Percentiles rank a stretch among this genome's conserved stretches.
phyloP scores from a whole-genome alignment of 306 rosid genomes.

The Lagenaria siceraria region DNA sequence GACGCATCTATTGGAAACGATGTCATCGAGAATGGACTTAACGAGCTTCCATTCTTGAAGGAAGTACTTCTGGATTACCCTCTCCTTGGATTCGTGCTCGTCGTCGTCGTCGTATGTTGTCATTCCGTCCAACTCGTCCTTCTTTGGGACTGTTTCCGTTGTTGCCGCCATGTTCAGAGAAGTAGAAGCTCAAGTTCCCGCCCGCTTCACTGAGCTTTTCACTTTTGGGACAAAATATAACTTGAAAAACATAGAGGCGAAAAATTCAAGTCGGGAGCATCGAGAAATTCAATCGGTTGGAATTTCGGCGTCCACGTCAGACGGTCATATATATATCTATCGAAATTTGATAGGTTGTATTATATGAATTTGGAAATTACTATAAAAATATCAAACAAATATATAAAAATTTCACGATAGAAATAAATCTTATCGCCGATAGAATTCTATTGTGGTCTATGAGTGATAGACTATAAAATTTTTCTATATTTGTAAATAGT shows the following conservation, averaged over 20 bases:
- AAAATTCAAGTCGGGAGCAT: neutral
- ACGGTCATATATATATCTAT: no score
- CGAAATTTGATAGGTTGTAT: no score
- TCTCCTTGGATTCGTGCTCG: constrained; percentile 68
- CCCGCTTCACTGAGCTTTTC: constrained; percentile 3
- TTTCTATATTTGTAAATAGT: no score
- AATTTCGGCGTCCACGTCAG: no score
- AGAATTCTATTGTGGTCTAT: no score
- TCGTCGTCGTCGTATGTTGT: constrained; percentile 44
- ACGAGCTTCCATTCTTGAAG: constrained; percentile 86
- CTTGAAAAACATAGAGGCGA: neutral
- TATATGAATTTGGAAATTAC: no score
- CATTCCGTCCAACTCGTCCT: constrained; percentile 8
- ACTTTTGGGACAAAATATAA: neutral
- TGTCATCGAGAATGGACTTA: constrained; percentile 58
- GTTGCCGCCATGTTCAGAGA: constrained; percentile 11
- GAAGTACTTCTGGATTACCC: constrained; percentile 74
- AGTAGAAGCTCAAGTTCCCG: neutral
- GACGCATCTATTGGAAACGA: constrained; percentile 54
- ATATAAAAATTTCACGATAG: no score
- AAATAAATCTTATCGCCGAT: no score
- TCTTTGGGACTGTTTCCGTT: constrained; percentile 10
- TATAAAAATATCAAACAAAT: no score
- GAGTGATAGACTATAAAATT: no score
- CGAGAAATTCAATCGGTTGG: neutral